Conservation (phyloP, 2,329 filamentous ascomycete genomes). For the Hortaea werneckii region DNA sequence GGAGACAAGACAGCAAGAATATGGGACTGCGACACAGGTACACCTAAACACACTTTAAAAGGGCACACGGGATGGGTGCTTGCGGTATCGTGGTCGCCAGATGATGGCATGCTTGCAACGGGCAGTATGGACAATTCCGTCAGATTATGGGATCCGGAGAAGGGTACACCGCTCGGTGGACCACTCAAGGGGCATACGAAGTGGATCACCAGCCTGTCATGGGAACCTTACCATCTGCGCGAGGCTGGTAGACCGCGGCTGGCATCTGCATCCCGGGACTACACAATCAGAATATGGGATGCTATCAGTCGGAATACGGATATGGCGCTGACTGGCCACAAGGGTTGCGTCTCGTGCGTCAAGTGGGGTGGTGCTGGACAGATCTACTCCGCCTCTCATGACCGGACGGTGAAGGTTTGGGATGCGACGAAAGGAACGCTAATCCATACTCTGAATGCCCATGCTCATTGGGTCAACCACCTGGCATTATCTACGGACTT, state of each 20-base stretch:
- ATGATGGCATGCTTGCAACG: constrained; percentile 71
- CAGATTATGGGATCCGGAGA: constrained; percentile 78
- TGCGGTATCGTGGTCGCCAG: constrained; percentile 76
- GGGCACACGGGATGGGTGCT: constrained; percentile 88
- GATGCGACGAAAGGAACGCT: constrained; percentile 68
- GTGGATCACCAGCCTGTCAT: constrained; percentile 77
- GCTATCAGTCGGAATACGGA: constrained; percentile 69
- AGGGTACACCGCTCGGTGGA: constrained; percentile 61
- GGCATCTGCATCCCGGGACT: constrained; percentile 82
- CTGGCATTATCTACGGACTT: constrained; percentile 89
- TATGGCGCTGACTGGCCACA: constrained; percentile 77
- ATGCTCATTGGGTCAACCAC: constrained; percentile 94
- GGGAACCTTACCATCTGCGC: constrained; percentile 90
- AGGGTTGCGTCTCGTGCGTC: constrained; percentile 78
- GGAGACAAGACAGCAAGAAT: constrained; percentile 86
- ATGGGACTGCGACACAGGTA: constrained; percentile 92
- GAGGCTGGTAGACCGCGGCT: constrained; percentile 61
- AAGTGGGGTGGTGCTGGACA: constrained; percentile 85
- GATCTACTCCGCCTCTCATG: constrained; percentile 78
- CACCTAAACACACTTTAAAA: constrained; percentile 72
- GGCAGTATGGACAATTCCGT: constrained; percentile 90
- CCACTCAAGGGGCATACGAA: constrained; percentile 77
- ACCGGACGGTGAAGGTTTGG: constrained; percentile 90
- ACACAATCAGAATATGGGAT: constrained; percentile 79
- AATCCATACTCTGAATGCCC: constrained; percentile 66